Evolutionary conservation across 2,329 filamentous ascomycete species (phyloP), one percentile per base, ranked within the genome.

Genomic region (Hysterium pulicare): DNA sequence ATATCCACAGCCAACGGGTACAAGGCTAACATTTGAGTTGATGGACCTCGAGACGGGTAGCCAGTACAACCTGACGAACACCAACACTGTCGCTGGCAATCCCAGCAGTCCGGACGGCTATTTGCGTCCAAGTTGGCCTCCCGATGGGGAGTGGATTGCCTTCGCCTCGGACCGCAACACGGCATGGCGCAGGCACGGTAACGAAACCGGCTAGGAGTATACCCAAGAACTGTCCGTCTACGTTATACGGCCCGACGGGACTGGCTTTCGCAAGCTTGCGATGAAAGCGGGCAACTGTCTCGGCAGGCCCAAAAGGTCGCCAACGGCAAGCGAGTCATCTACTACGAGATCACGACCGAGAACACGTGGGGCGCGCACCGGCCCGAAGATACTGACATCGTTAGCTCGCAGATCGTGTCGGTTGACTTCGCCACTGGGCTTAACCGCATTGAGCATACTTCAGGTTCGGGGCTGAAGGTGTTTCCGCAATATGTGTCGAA

Each of bases 151-250:
- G 41, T 71, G 66, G 65, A 54, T 72, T 40, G 63, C 58, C 2
- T 71, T 72, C 41, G 58, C 59, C 10, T 72, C 69, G 2, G 68
- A 72, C 36, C 61, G 64, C 21, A 71, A 71, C 40, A 71, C 69
- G 1, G 52, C 55, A 13, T 72, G 69, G 70, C 59, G 57, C 3
- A 69, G 70, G 1, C 69, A 73, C 42, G 61, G 65, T 10, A 61
- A 67, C 40, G 62, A 68, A 15, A 58, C 61, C 4, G 54, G 70
- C 21, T 71, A 69, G 69, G 60, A 71, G 41, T 69, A 71, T 42
- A 67, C 68, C 0, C 69, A 72, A 43, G 54, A 58, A 15, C 55
- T 72, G 3, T 67, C 66, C 0, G 49, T 72, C n/a, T 71, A 72
- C 35, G 59, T 57, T 2, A 65, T 71, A 16, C 56, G 61, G 2